Base-by-base conservation (phyloP, 352 stramenopile species). In the Phytopythium vexans region DNA sequence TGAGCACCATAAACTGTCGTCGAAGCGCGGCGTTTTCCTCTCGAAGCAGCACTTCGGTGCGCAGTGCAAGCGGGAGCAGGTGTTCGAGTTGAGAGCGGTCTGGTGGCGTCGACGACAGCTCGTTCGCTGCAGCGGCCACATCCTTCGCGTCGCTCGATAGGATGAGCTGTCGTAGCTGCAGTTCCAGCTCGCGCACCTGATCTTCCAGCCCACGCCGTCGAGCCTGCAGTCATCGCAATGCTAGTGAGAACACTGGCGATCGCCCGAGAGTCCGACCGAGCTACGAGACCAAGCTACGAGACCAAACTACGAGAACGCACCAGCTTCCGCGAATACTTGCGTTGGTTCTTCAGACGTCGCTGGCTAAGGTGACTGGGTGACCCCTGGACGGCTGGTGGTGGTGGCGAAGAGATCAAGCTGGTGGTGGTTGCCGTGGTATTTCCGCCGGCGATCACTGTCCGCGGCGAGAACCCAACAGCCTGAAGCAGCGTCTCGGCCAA, bases 1-100 rank as follows among this genome's bases (percentile, higher is more conserved):
- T 43, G 32, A 9, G 15, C 46, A 35, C 46, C 35, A 52, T 52
- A 35, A 52, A 52, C 46, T 52, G 46, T 9, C 46, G 46, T n/a
- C 46, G 46, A n/a, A 52, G 46, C 34, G n/a, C 34, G 8, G 46
- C 46, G n/a, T 52, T 52, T 16, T 52, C 46, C 46, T 52, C 46
- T 4, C 14, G 31, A 8, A 52, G 15, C 15, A 52, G 46, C 32
- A 52, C 33, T 16, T 52, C 42, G 46, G 46, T 16, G 4, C 46
- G 46, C 46, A 52, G n/a, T 9, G 46, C 35, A 33, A 11, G 33
- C n/a, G 33, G 46, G 8, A 52, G 21, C n/a, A 42, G 34, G 33
- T 32, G 10, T 8, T 52, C 46, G 12, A 42, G 46, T 35, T 52
- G 33, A 9, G 34, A 1, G 34, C 46, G 46, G 33, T 15, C 36